Conservation (phyloP, 2,329 filamentous ascomycete species). For the Fusarium setosum region DNA sequence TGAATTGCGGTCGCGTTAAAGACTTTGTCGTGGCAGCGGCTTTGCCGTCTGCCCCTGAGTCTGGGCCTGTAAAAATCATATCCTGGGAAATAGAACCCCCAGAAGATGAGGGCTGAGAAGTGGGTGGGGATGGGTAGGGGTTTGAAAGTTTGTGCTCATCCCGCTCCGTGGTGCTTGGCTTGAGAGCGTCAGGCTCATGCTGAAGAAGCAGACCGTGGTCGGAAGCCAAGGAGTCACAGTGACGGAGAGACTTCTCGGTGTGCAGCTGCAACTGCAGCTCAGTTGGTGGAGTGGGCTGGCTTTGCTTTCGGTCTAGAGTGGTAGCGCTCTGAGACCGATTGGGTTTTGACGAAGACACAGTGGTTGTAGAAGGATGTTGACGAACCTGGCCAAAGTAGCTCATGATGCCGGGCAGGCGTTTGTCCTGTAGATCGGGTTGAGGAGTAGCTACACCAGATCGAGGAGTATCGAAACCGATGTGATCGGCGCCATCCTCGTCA, state of each 20-base stretch:
- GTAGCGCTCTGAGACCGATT: conserved; percentile 50
- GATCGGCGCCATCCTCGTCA: conserved; percentile 79
- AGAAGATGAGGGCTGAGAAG: conserved; percentile 59
- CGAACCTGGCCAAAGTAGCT: conserved; percentile 99
- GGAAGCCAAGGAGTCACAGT: conserved; percentile 34
- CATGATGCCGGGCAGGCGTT: conserved; percentile 94
- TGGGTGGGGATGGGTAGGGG: conserved; percentile 68
- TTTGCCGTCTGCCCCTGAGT: conserved; percentile 38
- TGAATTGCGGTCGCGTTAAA: conserved; percentile 34
- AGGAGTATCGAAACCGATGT: conserved; percentile 86
- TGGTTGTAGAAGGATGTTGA: conserved; percentile 77
- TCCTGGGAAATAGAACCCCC: conserved; percentile 46
- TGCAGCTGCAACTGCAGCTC: conserved; percentile 44
- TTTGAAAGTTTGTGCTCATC: conserved; percentile 43
- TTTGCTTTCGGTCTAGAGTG: conserved; percentile 37
- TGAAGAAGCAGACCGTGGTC: conserved; percentile 39
- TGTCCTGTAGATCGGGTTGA: conserved; percentile 92
- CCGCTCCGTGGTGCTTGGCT: conserved; percentile 36
- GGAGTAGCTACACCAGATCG: conserved; percentile 93
- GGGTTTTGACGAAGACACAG: conserved; percentile 50
- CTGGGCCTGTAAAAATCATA: conserved; percentile 36
- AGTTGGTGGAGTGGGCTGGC: conserved; percentile 47
- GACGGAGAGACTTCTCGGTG: conserved; percentile 38
- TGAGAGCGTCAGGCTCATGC: conserved; percentile 37
- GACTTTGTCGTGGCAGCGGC: conserved; percentile 35